Evolutionary conservation across 495 filamentous ascomycete species (phyloP), one percentile per base, ranked within the genome.

Genomic region (Podospora bellae-mahoneyi): DNA sequence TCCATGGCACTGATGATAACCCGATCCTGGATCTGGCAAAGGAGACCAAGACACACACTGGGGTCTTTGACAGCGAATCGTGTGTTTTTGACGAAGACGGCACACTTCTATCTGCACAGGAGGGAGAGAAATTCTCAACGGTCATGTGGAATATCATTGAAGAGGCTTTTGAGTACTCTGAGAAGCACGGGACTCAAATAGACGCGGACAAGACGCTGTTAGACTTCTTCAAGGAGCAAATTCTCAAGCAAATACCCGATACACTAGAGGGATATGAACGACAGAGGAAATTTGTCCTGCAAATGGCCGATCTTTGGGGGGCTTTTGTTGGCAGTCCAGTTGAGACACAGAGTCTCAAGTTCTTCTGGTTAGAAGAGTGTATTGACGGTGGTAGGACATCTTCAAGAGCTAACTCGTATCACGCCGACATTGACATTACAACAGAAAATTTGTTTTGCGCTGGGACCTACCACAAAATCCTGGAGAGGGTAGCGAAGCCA

Each of bases 341-440:
- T 57, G 82, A 85, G 65, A 85, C 76, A 57, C 95, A 99, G 73
- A 96, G 93, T 77, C 74, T 99, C 65, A 95, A 90, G 75, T 97
- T 92, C 79, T 96, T 97, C 72, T 94, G 90, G 84, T 75, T 99
- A n/a, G 95, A 99, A 78, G 93, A 97, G 79, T 93, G 90, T 67
- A 89, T 97, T 72, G 94, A 96, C 73, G 94, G 93, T 60, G 89
- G 92, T 91, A 77, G 76, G 87, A 26, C 18, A 6, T 83, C 54
- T n/a, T 61, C 2, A 18, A 18, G 26, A 1, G 39, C 30, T 20
- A 56, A 44, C 4, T 0, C 3, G 26, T 54, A 34, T 7, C 23
- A 19, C 5, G 5, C 59, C 73, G 32, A 69, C 71, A 69, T 59
- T 72, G 28, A 23, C 20, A 59, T 30, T 3, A 13, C 7, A 9